Evolutionary conservation across 2,329 filamentous ascomycete genomes (phyloP).

Genomic region (Curvularia lunata): DNA sequence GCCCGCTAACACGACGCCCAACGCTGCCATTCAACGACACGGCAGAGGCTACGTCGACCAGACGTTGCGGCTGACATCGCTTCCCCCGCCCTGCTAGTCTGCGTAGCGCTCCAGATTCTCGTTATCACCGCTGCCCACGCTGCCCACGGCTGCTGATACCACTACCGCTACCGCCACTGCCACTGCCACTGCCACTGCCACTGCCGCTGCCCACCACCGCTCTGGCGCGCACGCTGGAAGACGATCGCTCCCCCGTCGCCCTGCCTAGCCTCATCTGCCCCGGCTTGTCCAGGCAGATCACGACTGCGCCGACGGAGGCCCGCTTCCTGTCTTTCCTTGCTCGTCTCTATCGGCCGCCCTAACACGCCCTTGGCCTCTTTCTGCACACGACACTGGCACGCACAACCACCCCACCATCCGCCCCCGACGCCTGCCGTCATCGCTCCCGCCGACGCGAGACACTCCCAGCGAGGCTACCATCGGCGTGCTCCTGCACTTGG

Average conservation of each 20-base stretch:
- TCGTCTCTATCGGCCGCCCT: constrained; percentile 55
- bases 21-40: constrained; percentile 37
- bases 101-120: constrained; percentile 32
- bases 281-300: constrained; percentile 42
- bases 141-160: too few species aligned
- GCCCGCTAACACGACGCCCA: constrained; percentile 29
- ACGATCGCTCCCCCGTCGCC: constrained; percentile 44
- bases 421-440: constrained; percentile 21
- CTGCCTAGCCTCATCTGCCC: constrained; percentile 35
- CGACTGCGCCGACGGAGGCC: constrained; percentile 52
- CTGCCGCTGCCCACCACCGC: constrained; percentile 33
- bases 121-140: constrained; percentile 25
- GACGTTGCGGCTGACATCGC: constrained; percentile 29
- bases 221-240: constrained; percentile 49
- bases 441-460: constrained; percentile 11
- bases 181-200: background rate
- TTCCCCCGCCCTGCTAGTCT: constrained; percentile 33
- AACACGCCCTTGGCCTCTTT: constrained; percentile 33
- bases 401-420: background rate
- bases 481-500: constrained; percentile 23
- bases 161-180: background rate
- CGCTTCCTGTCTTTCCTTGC: constrained; percentile 54
- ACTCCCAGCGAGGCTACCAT: constrained; percentile 5
- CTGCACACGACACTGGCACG: background rate
- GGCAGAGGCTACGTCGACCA: constrained; percentile 33